Percentiles rank a stretch among this genome's conserved stretches.
These are phyloP conservation scores for Diddensiella caesifluorescens DNA, from an alignment of 805 yeast genomes.

Conservation along the genomic window DNA sequence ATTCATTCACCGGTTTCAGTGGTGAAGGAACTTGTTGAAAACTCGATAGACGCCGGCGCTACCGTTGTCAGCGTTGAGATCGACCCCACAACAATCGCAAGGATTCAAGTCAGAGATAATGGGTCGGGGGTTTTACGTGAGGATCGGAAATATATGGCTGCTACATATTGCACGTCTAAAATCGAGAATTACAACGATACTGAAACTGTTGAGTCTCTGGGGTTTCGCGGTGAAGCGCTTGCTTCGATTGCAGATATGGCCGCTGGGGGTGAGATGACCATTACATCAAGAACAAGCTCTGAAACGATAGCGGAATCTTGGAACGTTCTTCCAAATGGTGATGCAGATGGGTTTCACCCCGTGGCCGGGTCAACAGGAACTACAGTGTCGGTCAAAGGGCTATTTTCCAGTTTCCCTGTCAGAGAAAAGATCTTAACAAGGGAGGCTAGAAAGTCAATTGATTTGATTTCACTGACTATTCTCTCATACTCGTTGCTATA, in stretches of 20 bases:
- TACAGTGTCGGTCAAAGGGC: slow-evolving; percentile 44
- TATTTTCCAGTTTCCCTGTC: slow-evolving; percentile 73
- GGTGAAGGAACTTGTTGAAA: slow-evolving; percentile 77
- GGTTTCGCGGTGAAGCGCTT: slow-evolving; percentile 68
- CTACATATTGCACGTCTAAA: slow-evolving; percentile 50
- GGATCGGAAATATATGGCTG: slow-evolving; percentile 44
- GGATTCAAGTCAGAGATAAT: slow-evolving; percentile 61
- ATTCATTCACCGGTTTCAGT: slow-evolving; percentile 68
- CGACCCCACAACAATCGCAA: slow-evolving; percentile 61
- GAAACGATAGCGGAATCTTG: slow-evolving; percentile 54
- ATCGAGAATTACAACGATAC: slow-evolving; percentile 34
- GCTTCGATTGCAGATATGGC: slow-evolving; percentile 44
- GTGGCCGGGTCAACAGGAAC: slow-evolving; percentile 64
- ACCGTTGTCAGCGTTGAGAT: slow-evolving; percentile 59
- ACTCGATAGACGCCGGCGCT: slow-evolving; percentile 71
- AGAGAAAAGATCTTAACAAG: slow-evolving; percentile 27
- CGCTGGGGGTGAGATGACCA: slow-evolving; percentile 33
- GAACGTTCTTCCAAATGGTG: slow-evolving; percentile 50
- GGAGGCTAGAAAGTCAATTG: not conserved
- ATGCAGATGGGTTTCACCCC: slow-evolving; percentile 30
- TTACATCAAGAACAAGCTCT: slow-evolving; percentile 37
- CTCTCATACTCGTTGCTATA: not conserved
- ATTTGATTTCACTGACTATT: not conserved
- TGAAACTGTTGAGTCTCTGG: slow-evolving; percentile 39
- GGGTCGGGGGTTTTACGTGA: slow-evolving; percentile 59